Base-by-base conservation (phyloP, 2,329 filamentous ascomycete genomes). In the Neurospora sp. region DNA sequence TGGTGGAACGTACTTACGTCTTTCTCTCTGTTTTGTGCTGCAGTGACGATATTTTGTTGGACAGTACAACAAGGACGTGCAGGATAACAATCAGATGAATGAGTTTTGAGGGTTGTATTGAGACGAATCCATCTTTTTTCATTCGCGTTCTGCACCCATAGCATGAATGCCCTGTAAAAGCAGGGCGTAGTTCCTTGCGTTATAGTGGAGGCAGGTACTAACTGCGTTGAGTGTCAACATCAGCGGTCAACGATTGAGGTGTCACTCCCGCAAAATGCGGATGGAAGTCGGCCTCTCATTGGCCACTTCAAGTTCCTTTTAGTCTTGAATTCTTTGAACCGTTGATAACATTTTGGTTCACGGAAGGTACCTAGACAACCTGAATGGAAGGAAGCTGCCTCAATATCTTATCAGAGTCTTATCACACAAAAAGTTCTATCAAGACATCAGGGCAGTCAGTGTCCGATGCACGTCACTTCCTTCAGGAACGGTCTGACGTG, bases 211-310 rank as follows among this genome's bases (percentile, higher is more conserved):
- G 52, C 52, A 62, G 52, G 52, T 17, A 17, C 46, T 11, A 3
- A 17, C 15, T 17, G 52, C 13, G 15, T 52, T 52, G 52, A 10
- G 23, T 62, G 23, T 62, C 23, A 62, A 33, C 23, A 62, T 36
- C 52, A n/a, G 52, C 52, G 52, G 67, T 71, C 70, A 73, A 73
- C 70, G 58, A 70, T 72, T 33, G 28, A 33, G 28, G 28, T 68
- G 69, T 71, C 72, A 71, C 70, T 33, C 70, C 70, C 67, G 46
- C 38, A 39, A 36, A 43, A 68, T 72, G 70, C 70, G 70, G 52
- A 39, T n/a, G 52, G 43, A 66, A 33, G 6, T 33, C 4, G 36
- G 36, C 17, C 13, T 70, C 66, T 62, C 68, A 74, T 74, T 74
- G 73, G 72, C 17, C 68, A 43, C 38, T 2, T 28, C 4, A 28